Conservation (phyloP, 805 yeast species). For the Saturnispora quitensis region DNA sequence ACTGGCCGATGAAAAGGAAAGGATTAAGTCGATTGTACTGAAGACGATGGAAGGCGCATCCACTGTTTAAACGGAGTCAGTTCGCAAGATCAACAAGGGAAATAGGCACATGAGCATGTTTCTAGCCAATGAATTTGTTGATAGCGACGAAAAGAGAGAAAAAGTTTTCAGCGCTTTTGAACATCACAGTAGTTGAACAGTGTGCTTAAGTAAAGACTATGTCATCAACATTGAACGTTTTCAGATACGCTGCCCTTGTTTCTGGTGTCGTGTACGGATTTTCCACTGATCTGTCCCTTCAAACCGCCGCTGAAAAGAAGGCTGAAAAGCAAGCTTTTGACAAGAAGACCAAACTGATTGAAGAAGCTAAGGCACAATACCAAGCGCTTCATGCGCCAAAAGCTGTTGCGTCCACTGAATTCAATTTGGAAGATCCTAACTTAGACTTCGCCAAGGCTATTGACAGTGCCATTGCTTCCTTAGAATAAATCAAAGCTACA, state of each 20-base stretch:
- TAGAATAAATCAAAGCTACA: background rate
- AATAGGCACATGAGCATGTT: background rate
- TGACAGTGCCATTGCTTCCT: constrained; percentile 36
- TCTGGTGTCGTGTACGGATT: constrained; percentile 88
- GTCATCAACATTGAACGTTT: constrained; percentile 38
- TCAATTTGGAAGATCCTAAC: constrained; percentile 83
- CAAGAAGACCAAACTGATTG: constrained; percentile 64
- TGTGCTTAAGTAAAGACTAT: background rate
- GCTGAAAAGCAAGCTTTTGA: constrained; percentile 51
- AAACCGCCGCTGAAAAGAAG: constrained; percentile 48
- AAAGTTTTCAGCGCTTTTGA: background rate
- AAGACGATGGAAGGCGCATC: constrained; percentile 12
- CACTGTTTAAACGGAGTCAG: background rate
- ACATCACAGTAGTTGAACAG: background rate
- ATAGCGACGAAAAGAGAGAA: background rate
- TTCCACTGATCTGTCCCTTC: constrained; percentile 65
- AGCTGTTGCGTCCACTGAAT: constrained; percentile 34
- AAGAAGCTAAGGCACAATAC: constrained; percentile 83
- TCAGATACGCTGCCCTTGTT: constrained; percentile 87
- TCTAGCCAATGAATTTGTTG: background rate
- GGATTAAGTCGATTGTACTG: constrained; percentile 47
- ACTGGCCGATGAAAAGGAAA: constrained; percentile 43
- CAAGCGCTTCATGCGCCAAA: constrained; percentile 50
- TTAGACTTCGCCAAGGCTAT: constrained; percentile 72
- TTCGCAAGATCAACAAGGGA: background rate